phyloP scores from a whole-genome alignment of 192 early-diverging fungal species.

The Coemansia sp. region DNA sequence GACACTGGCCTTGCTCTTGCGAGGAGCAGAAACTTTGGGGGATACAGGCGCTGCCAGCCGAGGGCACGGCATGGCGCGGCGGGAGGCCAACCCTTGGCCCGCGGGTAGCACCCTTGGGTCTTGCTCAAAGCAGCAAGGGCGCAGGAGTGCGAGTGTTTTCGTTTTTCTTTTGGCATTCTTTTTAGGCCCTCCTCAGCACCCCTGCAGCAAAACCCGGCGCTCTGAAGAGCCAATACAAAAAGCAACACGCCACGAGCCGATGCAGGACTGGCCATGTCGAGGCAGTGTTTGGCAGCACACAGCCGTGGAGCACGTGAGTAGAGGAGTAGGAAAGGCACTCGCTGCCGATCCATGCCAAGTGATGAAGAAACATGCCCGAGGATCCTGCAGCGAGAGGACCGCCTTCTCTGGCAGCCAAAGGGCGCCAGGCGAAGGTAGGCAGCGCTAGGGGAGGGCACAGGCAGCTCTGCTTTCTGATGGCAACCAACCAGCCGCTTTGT shows the following conservation, averaged over 20 bases:
- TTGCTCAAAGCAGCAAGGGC: neutral
- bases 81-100: neutral
- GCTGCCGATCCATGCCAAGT: constrained; percentile 5
- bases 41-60: neutral
- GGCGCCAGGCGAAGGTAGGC: neutral
- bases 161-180: constrained; percentile 50
- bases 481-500: neutral
- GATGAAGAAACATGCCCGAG: constrained; percentile 5
- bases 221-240: constrained; percentile 12
- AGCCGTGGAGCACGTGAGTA: constrained; percentile 4
- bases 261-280: neutral
- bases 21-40: constrained; percentile 9
- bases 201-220: neutral
- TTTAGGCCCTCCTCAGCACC: constrained; percentile 8
- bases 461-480: neutral
- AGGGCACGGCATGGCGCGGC: constrained; percentile 7
- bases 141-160: constrained; percentile 1
- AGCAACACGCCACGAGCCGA: constrained; percentile 27
- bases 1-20: constrained; percentile 6
- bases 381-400: constrained; percentile 2
- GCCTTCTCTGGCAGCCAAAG: no score
- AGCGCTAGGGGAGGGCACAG: neutral
- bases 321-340: neutral
- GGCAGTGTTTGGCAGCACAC: neutral
- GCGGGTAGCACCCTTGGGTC: neutral